Evolutionary conservation across 129 eudicot genomes (phyloP), one percentile per base, ranked within the genome.

Genomic region (Tagetes patula): DNA sequence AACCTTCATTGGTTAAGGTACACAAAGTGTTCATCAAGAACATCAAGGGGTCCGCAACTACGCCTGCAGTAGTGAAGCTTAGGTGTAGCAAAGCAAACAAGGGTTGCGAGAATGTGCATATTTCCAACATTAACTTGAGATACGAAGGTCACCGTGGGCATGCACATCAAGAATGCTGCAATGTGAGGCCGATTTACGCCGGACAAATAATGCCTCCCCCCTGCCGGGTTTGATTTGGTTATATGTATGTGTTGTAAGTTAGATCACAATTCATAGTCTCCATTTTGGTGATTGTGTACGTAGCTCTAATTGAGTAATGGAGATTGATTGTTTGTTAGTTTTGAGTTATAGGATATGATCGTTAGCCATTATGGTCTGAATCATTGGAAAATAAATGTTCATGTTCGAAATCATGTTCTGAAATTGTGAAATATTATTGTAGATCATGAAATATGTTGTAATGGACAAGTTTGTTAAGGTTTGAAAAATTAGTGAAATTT

Each of bases 1-100:
- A 75, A 53, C 92, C 97, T 27, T 91, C 97, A 6, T 70, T 72
- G 34, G 86, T 91, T 39, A 81, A 84, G 75, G 56, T 91, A 3
- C 88, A 87, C 53, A 69, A 86, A 12, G 52, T 91, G 12, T 69
- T 49, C 64, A 72, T 89, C 40, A 76, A 70, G 58, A 87, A 87
- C 76, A 31, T 89, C 2, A 76, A 70, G 56, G 91, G 90, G 4
- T 81, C 95, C 1, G 56, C 85, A 2, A 37, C 67, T 45, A 71
- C 73, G 4, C 75, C 69, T 14, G 79, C 58, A 2, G 89, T 84
- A 0, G 79, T 91, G 48, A 84, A 71, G 50, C 68, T 91, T 31
- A 30, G 72, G 12, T 91, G 97, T 72, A 91, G 97, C 66, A 76
- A 46, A 5, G 69, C 74, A 0, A 75, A 77, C 5, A 72, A 71